phyloP scores from a whole-genome alignment of 257 asterid genomes.

The Paulownia fortunei region DNA sequence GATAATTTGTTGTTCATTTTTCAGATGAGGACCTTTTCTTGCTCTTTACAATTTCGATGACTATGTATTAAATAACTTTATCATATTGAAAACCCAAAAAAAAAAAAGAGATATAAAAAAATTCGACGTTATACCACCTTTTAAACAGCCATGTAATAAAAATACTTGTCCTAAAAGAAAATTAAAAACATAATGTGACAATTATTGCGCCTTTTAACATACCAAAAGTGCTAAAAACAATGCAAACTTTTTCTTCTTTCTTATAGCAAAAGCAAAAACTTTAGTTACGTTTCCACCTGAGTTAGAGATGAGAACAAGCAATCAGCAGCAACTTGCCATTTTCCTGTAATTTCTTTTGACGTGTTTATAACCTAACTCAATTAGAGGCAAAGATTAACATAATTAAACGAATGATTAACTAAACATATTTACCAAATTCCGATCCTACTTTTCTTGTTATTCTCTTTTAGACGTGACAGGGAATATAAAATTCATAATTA shows the following conservation, averaged over 20 bases:
- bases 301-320: background rate
- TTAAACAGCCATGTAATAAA: background rate
- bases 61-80: background rate
- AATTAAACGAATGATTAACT: background rate
- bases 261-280: background rate
- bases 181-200: too few relatives aligned
- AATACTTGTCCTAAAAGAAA: too few relatives aligned
- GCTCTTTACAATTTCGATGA: too few relatives aligned
- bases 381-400: background rate
- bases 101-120: background rate
- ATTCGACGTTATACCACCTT: too few relatives aligned
- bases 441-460: background rate
- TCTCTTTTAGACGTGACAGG: slow-evolving; percentile 6
- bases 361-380: background rate
- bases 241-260: background rate
- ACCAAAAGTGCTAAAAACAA: background rate
- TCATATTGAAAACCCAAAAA: too few relatives aligned
- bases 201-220: background rate
- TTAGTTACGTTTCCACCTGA: background rate
- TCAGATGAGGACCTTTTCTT: background rate
- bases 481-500: background rate
- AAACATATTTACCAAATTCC: background rate
- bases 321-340: background rate
- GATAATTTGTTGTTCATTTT: background rate
- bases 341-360: background rate